Base-by-base conservation (phyloP, 352 stramenopile species). In the Blastocystis sp. region DNA sequence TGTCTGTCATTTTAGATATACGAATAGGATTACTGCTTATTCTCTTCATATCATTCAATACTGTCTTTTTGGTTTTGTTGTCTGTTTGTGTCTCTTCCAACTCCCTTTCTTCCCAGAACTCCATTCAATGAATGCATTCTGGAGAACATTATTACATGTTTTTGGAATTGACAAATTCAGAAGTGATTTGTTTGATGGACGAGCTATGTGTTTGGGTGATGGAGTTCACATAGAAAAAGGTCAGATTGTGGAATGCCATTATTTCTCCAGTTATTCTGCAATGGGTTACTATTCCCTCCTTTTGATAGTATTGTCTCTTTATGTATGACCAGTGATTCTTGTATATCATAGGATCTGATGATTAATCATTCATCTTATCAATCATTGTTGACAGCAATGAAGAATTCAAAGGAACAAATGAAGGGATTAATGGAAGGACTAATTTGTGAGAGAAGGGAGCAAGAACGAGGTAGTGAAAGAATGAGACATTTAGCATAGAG, bases 211-310 rank as follows among this genome's bases (percentile, higher is more conserved):
- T 54, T 56, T 78, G 19, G 32, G 39, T 19, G 57, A 56, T 51
- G 66, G 66, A 52, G 37, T 78, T 27, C 39, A 57, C n/a, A 29
- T 19, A 12, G 21, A 42, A n/a, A 21, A 24, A 7, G 9, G 21
- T 27, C 24, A 52, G 21, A 24, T 78, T 54, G 66, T 78, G 66
- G 39, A 78, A 54, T 78, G 66, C 66, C 66, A n/a, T 27, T 59
- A 78, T 29, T 78, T 59, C 66, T 52, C 24, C 24, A 27, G 27
- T 32, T 58, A 56, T n/a, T 42, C 37, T 35, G 66, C 24, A 12
- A 78, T 78, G 66, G 66, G 66, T 21, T 12, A 59, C 21, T 78
- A 78, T 54, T 42, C 39, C 4, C n/a, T 56, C 9, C 66, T 78
- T 7, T 51, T 78, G 14, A 51, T 54, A 32, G 16, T 42, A 7